Evolutionary conservation across 208 protist genomes (phyloP), one percentile per base, ranked within the genome.

Genomic region (Acanthamoeba culbertsoni): DNA sequence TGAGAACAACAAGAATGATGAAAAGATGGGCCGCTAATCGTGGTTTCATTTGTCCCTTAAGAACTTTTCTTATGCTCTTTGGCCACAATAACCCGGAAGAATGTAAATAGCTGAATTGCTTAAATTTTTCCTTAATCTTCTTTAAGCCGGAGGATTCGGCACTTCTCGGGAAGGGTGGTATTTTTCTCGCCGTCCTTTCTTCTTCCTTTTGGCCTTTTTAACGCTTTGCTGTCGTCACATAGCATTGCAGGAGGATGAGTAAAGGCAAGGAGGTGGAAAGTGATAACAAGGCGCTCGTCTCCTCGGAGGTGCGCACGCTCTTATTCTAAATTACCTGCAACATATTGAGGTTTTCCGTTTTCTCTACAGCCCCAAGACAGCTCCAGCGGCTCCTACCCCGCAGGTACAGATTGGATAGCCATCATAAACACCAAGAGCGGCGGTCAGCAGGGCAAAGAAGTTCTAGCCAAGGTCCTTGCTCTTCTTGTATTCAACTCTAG

Each of bases 381-480:
- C n/a, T 65, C 59, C 1, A 37, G 59, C 59, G 33, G 26, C 18
- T 55, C 71, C 12, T 82, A 37, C 37, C 42, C 42, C 18, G 71
- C 71, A 31, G 71, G 42, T 12, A 77, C 68, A 5, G 79, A 89
- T 31, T 89, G 79, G 79, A 65, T 89, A n/a, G 79, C 79, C 37
- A 68, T 89, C 79, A 65, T 89, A 23, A 89, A 89, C 51, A 89
- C 79, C 79, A 89, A 89, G 79, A 89, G 79, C 26, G 79, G 79
- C 45, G 79, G 79, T 35, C 79, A 89, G 46, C 48, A 65, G 33
- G 79, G 79, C 79, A 65, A 59, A 20, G 55, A 59, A 12, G 20
- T 89, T 5, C 51, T 89, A 16, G 7, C n/a, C 51, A 89, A 89
- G 55, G 55, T 89, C 59, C 35, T 33, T 1, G 10, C 10, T 43